These are phyloP conservation scores for Coemansia sp. DNA, from an alignment of 192 early-diverging fungal genomes.

Conservation along the genomic window DNA sequence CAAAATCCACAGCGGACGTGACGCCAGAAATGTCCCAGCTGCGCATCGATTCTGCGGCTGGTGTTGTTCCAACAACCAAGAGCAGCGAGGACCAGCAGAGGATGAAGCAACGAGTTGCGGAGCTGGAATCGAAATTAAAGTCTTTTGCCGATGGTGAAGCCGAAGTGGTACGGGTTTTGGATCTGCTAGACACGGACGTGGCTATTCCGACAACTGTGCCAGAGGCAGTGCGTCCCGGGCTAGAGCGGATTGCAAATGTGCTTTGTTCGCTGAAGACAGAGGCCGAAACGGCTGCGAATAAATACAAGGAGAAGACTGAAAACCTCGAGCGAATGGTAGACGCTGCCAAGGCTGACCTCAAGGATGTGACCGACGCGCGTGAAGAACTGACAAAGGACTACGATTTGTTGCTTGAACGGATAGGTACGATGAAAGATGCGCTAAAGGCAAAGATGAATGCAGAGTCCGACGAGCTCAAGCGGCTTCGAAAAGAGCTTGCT, in stretches of 20 bases:
- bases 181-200: constrained; percentile 10
- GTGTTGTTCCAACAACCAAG: constrained; percentile 1
- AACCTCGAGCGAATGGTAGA: constrained; percentile 33
- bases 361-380: constrained; percentile 40
- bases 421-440: constrained; percentile 79
- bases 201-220: constrained; percentile 26
- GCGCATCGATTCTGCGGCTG: constrained; percentile 14
- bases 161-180: constrained; percentile 15
- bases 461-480: constrained; percentile 66
- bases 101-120: constrained; percentile 9
- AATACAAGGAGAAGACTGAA: constrained; percentile 6
- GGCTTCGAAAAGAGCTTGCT: constrained; percentile 30
- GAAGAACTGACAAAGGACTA: constrained; percentile 59
- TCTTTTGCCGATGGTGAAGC: constrained; percentile 13
- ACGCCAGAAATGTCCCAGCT: constrained; percentile 31
- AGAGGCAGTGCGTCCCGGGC: constrained; percentile 20
- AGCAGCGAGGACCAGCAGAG: constrained; percentile 8
- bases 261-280: constrained; percentile 9
- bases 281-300: not conserved
- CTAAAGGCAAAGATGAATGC: constrained; percentile 81
- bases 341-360: constrained; percentile 20
- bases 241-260: constrained; percentile 16
- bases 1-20: not conserved
- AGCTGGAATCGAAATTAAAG: constrained; percentile 18
- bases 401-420: constrained; percentile 70